A percentile compares a stretch with the other conserved stretches of the same genome.
phyloP scores from a whole-genome alignment of 305 asterid species.

The Solanum aculeatissimum region DNA sequence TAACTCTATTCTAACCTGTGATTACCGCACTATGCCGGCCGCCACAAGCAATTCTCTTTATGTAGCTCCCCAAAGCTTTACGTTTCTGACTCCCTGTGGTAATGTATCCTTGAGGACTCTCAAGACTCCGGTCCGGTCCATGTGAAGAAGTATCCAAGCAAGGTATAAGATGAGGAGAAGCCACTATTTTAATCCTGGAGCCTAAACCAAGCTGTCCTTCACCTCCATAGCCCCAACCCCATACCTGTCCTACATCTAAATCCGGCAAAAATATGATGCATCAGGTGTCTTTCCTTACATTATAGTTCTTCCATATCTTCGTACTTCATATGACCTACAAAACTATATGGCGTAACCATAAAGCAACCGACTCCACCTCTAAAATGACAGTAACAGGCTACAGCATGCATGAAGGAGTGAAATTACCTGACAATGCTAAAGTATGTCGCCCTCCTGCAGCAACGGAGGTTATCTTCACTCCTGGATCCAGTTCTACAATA shows the following conservation, averaged over 20 bases:
- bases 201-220: slow-evolving; percentile 98
- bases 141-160: slow-evolving; percentile 56
- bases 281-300: slow-evolving; percentile 51
- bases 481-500: slow-evolving; percentile 45
- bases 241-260: slow-evolving; percentile 72
- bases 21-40: slow-evolving; percentile 93
- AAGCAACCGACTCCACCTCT: slow-evolving; percentile 14
- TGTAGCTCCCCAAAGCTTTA: slow-evolving; percentile 64
- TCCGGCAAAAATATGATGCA: slow-evolving; percentile 48
- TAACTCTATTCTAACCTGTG: slow-evolving; percentile 33
- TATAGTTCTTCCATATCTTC: slow-evolving; percentile 41
- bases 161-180: slow-evolving; percentile 92
- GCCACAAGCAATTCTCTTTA: slow-evolving; percentile 92
- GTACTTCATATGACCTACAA: slow-evolving; percentile 51
- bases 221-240: slow-evolving; percentile 99
- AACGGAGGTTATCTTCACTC: slow-evolving; percentile 49
- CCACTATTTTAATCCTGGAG: slow-evolving; percentile 76
- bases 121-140: slow-evolving; percentile 36
- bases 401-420: slow-evolving; percentile 4
- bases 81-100: slow-evolving; percentile 39
- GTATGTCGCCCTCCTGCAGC: slow-evolving; percentile 83
- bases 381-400: slow-evolving; percentile 1
- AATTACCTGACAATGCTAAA: slow-evolving; percentile 47
- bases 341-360: slow-evolving; percentile 38
- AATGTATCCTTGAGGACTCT: slow-evolving; percentile 43